phyloP scores from a whole-genome alignment of 2,329 filamentous ascomycete species.

The Monilinia fructigena region DNA sequence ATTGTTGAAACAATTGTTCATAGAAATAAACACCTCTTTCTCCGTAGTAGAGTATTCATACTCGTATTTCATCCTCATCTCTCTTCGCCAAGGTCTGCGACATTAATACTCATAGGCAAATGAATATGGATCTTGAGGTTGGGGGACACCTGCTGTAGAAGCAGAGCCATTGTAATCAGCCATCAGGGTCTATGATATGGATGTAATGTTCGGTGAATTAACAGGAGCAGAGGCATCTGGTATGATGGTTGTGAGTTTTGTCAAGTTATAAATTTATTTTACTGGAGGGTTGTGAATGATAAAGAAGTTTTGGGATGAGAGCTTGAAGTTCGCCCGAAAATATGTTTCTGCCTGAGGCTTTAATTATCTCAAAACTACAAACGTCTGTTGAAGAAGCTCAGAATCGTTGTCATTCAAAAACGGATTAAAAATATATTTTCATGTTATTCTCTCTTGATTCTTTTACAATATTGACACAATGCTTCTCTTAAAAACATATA shows the following conservation, averaged over 20 bases:
- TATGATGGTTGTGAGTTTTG: not conserved
- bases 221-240: slow-evolving; percentile 30
- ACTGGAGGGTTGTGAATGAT: not conserved
- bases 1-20: not conserved
- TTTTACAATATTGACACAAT: not conserved
- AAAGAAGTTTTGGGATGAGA: not conserved
- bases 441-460: not conserved
- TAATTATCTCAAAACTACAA: not conserved
- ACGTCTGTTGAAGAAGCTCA: not conserved
- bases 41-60: slow-evolving; percentile 66
- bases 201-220: slow-evolving; percentile 31
- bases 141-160: slow-evolving; percentile 29
- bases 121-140: slow-evolving; percentile 25
- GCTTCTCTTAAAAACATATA: not conserved
- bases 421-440: not conserved
- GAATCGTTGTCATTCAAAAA: not conserved
- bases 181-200: slow-evolving; percentile 35
- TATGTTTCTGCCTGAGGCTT: slow-evolving; percentile 1
- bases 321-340: slow-evolving; percentile 1
- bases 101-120: slow-evolving; percentile 20
- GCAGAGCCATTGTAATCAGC: slow-evolving; percentile 24
- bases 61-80: slow-evolving; percentile 55
- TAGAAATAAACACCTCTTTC: slow-evolving; percentile 50
- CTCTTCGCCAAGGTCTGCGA: slow-evolving; percentile 20
- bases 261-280: not conserved